Percentiles rank a stretch among this genome's conserved stretches.
These are phyloP conservation scores for Phytopythium mirpurense DNA, from an alignment of 352 stramenopile genomes.

Conservation along the genomic window DNA sequence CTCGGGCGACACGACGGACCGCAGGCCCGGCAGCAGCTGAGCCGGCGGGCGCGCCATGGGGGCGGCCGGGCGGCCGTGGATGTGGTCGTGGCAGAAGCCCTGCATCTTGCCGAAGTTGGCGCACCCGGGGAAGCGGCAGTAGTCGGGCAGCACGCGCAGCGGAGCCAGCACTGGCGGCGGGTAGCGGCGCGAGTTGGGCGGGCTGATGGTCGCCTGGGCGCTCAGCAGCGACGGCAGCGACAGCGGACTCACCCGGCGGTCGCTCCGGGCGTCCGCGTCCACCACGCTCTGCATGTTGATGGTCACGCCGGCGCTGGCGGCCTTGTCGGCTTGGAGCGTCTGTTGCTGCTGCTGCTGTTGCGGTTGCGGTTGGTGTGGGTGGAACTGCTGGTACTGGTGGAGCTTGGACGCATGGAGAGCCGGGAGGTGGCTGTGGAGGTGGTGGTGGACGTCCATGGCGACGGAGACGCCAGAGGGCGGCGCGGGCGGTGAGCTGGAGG, in stretches of 20 bases:
- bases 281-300: constrained; percentile 9
- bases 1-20: constrained; percentile 15
- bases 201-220: constrained; percentile 40
- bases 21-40: constrained; percentile 21
- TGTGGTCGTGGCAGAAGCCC: constrained; percentile 57
- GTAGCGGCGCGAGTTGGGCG: constrained; percentile 33
- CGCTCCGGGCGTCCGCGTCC: not conserved
- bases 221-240: constrained; percentile 26
- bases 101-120: constrained; percentile 67
- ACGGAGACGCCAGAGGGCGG: not conserved
- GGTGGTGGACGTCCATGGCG: not conserved
- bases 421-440: not conserved
- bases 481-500: not conserved
- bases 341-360: not conserved
- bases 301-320: not conserved
- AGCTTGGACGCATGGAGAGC: not conserved
- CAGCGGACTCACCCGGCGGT: constrained; percentile 5
- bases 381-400: not conserved
- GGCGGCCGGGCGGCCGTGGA: constrained; percentile 28
- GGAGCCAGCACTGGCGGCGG: constrained; percentile 33
- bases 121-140: constrained; percentile 46
- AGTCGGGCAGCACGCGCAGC: constrained; percentile 28
- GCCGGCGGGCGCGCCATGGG: constrained; percentile 6
- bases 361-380: too few species aligned
- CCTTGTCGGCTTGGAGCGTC: not conserved